These are phyloP conservation scores for Phytophthora ohioensis DNA, from an alignment of 352 stramenopile species.

Conservation along the genomic window DNA sequence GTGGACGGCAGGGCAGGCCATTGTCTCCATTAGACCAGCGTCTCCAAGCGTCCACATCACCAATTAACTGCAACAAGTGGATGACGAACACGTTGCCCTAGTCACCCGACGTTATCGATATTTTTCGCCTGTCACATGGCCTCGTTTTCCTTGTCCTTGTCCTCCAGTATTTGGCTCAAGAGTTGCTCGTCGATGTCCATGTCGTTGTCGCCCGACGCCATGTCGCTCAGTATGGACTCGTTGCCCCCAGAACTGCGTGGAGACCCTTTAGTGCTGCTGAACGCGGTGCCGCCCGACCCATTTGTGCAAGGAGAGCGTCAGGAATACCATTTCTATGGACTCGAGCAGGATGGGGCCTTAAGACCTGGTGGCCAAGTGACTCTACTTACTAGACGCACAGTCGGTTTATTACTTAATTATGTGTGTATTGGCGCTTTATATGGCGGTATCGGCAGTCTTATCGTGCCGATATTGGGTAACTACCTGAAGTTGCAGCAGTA, in stretches of 20 bases:
- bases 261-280: constrained; percentile 20
- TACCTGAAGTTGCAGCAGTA: constrained; percentile 76
- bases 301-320: constrained; percentile 28
- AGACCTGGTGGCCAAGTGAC: constrained; percentile 58
- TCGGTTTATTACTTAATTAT: constrained; percentile 82
- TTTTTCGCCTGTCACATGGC: constrained; percentile 34
- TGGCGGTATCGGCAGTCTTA: constrained; percentile 64
- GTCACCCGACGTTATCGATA: constrained; percentile 27
- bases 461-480: constrained; percentile 62
- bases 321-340: constrained; percentile 69
- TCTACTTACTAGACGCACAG: constrained; percentile 51
- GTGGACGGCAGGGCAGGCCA: not conserved
- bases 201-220: constrained; percentile 24
- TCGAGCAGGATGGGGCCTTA: constrained; percentile 71
- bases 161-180: constrained; percentile 48
- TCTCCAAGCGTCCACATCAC: not conserved
- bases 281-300: constrained; percentile 9
- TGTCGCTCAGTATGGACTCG: constrained; percentile 41
- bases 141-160: constrained; percentile 18
- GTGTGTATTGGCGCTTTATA: constrained; percentile 72
- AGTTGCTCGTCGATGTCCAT: constrained; percentile 46
- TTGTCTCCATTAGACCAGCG: not conserved
- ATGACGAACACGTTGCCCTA: constrained; percentile 24
- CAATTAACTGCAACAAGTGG: constrained; percentile 5
- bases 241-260: constrained; percentile 29